phyloP scores from a whole-genome alignment of 208 protist species.

The Trypanosoma platydactyli region DNA sequence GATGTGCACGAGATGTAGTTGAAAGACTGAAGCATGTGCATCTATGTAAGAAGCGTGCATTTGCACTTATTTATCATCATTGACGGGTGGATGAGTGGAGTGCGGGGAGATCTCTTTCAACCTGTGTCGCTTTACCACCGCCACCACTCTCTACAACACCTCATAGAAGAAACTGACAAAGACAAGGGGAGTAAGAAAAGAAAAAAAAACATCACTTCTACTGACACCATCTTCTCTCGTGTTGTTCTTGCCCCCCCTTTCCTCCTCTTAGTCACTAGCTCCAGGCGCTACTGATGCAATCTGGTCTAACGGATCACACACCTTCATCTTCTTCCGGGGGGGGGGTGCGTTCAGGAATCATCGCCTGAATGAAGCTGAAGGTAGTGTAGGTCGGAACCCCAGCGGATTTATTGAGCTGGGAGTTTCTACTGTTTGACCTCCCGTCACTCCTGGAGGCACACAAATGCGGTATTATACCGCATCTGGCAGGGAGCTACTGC shows the following conservation, averaged over 20 bases:
- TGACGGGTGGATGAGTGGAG: neutral
- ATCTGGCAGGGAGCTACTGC: constrained; percentile 12
- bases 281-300: neutral
- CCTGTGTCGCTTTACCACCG: too few relatives aligned
- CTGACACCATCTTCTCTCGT: too few relatives aligned
- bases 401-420: neutral
- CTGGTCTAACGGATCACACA: constrained; percentile 3
- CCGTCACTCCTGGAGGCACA: constrained; percentile 21
- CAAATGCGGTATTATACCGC: constrained; percentile 7
- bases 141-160: too few relatives aligned
- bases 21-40: neutral
- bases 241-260: neutral
- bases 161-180: too few relatives aligned
- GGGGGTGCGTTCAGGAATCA: constrained; percentile 7
- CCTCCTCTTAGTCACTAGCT: neutral
- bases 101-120: too few relatives aligned
- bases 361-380: neutral
- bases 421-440: constrained; percentile 24
- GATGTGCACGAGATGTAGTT: neutral
- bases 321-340: constrained; percentile 10
- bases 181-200: too few relatives aligned
- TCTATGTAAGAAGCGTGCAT: constrained; percentile 4
- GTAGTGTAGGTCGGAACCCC: neutral
- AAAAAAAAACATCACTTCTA: too few relatives aligned
- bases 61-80: neutral